Conservation (phyloP, 1,284 basidiomycete species). For the Ceratorhiza oryzae-sativae region DNA sequence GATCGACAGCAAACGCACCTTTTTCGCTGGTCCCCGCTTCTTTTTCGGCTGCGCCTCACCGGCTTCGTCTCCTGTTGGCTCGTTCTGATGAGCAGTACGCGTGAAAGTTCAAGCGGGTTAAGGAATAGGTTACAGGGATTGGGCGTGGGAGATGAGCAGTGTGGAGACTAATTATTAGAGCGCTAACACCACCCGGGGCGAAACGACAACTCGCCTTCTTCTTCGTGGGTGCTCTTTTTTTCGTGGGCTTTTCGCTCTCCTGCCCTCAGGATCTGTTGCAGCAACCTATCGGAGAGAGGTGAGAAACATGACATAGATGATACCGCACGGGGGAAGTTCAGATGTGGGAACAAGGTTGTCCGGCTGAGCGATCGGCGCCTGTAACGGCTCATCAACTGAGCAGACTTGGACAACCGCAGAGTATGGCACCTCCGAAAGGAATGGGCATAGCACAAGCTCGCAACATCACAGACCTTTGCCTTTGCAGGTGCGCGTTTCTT, state of each 20-base stretch:
- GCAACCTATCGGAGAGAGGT: slow-evolving; percentile 47
- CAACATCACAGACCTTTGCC: slow-evolving; percentile 27
- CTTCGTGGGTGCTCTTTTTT: slow-evolving; percentile 46
- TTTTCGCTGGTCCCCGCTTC: slow-evolving; percentile 45
- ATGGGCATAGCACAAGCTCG: no score
- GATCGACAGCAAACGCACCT: slow-evolving; percentile 9
- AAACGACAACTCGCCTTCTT: slow-evolving; percentile 27
- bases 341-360: neutral
- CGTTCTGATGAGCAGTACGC: neutral
- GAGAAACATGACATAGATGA: no score
- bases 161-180: neutral
- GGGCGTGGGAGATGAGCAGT: neutral
- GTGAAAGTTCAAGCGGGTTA: no score
- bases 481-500: slow-evolving; percentile 48
- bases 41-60: slow-evolving; percentile 52
- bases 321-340: no score
- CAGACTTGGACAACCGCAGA: no score
- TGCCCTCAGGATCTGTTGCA: slow-evolving; percentile 44
- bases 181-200: neutral
- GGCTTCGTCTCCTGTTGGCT: neutral
- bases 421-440: no score
- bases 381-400: neutral
- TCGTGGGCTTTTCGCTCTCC: slow-evolving; percentile 55
- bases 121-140: neutral
- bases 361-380: neutral